Conservation (phyloP, 163 green algal species). For the Chlamydomonas reinhardtii region DNA sequence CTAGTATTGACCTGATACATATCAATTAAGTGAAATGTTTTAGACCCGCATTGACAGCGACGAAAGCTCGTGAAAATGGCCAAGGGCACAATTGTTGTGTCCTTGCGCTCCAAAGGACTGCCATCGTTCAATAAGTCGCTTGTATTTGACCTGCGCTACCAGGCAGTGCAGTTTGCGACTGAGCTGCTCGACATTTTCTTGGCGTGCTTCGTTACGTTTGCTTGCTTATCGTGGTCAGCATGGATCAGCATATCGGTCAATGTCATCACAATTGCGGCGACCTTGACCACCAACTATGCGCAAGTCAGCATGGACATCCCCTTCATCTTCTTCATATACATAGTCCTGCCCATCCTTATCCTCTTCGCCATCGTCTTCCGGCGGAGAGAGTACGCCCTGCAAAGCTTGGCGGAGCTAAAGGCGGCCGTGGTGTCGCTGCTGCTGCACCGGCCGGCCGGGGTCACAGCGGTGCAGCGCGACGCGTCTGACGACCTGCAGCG, state of each 20-base stretch:
- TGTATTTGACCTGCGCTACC: constrained; percentile 34
- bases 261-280: constrained; percentile 26
- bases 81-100: constrained; percentile 47
- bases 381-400: not conserved
- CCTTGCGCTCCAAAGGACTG: constrained; percentile 42
- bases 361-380: not conserved
- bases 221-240: constrained; percentile 45
- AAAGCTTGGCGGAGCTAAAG: constrained; percentile 20
- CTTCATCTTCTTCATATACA: constrained; percentile 45
- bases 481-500: constrained; percentile 22
- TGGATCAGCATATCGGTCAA: constrained; percentile 49
- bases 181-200: constrained; percentile 55
- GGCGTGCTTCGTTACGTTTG: constrained; percentile 2
- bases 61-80: constrained; percentile 7
- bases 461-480: not conserved
- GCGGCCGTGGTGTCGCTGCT: constrained; percentile 26
- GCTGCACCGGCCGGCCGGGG: constrained; percentile 8
- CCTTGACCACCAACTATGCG: not conserved
- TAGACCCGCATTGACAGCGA: too few species aligned
- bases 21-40: too few species aligned
- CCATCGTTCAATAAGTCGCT: constrained; percentile 18
- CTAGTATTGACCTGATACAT: too few species aligned
- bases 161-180: constrained; percentile 46
- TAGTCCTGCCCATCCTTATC: constrained; percentile 29
- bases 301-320: not conserved